Evolutionary conservation across 768 basidiomycete genomes (phyloP), one percentile per base, ranked within the genome.

Genomic region (Dioszegia crocea): DNA sequence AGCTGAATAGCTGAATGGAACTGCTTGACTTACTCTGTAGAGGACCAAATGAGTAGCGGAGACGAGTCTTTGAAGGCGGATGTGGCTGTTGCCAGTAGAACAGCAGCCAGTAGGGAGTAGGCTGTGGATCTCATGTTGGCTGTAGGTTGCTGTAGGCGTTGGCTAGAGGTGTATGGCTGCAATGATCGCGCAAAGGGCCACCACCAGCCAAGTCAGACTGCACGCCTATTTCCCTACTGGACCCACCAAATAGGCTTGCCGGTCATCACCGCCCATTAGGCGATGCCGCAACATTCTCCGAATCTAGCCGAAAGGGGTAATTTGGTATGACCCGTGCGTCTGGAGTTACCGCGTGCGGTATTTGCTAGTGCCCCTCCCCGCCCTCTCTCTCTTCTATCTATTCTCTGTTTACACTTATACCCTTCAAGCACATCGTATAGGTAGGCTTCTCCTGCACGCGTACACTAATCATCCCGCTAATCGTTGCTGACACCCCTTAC

Each of bases 51-150:
- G 4, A 71, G 62, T 19, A 74, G 54, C 12, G 72, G 72, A 1
- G 72, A 71, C 0, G 69, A 69, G 44, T 71, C 66, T 48, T 57
- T 64, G 66, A 68, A 73, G 2, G 60, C 72, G 19, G 52, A 43
- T 21, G 57, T 48, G 4, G 66, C 53, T 14, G 57, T 19, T 9
- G 64, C 49, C 6, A 57, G 50, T 6, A 72, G 39, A 9, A 53
- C 47, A 4, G 56, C 56, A 0, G 57, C 52, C 5, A 51, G 23
- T 4, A 63, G n/a, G 19, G 57, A 16, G 29, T 53, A 21, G 4
- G 57, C 43, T 55, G 55, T 45, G 26, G 53, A 43, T 26, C 62
- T 33, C 62, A 63, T 63, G 9, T 16, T 55, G 38, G 17, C 4
- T 33, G 8, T 33, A 14, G n/a, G n/a, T n/a, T n/a, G n/a, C n/a